Evolutionary conservation across 2,329 filamentous ascomycete genomes (phyloP).

Genomic region (Penicillium sp.): DNA sequence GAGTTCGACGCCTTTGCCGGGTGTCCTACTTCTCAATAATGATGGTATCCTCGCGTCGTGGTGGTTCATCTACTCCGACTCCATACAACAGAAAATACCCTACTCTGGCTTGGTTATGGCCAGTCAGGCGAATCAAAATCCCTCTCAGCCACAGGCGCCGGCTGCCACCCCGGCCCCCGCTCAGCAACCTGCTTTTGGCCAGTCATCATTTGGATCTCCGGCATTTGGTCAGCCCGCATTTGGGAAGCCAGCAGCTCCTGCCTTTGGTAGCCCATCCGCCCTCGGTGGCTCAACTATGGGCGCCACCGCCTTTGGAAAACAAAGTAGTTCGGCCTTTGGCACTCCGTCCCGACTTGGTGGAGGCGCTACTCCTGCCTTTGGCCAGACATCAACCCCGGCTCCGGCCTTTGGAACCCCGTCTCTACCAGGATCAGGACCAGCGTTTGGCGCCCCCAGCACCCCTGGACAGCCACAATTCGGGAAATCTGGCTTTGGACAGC

Average conservation of each 20-base stretch:
- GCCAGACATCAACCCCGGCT: conserved; percentile 29
- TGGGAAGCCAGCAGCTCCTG: conserved; percentile 29
- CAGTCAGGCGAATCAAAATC: conserved; percentile 15
- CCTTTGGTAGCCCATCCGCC: conserved; percentile 27
- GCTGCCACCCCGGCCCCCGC: conserved; percentile 1
- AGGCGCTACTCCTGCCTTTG: conserved; percentile 27
- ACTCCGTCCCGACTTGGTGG: conserved; percentile 28
- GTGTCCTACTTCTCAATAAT: conserved; percentile 79
- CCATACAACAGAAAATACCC: conserved; percentile 67
- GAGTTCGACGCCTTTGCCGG: conserved; percentile 76
- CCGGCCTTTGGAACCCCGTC: conserved; percentile 38
- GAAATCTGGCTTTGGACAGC: conserved; percentile 35
- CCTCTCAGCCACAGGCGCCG: conserved; percentile 12
- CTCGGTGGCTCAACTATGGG: conserved; percentile 22
- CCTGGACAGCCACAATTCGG: conserved; percentile 36
- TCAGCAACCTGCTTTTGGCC: conserved; percentile 29
- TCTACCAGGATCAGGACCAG: conserved; percentile 19
- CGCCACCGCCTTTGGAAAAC: conserved; percentile 29
- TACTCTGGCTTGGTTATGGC: conserved; percentile 64
- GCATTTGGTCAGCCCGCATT: conserved; percentile 36
- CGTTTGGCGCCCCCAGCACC: conserved; percentile 38
- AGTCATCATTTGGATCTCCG: conserved; percentile 13
- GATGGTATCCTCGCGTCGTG: conserved; percentile 80
- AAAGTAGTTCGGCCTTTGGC: conserved; percentile 29
- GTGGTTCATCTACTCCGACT: conserved; percentile 90